phyloP scores from a whole-genome alignment of 2,329 filamentous ascomycete species.

The Dactylellina cionopaga region DNA sequence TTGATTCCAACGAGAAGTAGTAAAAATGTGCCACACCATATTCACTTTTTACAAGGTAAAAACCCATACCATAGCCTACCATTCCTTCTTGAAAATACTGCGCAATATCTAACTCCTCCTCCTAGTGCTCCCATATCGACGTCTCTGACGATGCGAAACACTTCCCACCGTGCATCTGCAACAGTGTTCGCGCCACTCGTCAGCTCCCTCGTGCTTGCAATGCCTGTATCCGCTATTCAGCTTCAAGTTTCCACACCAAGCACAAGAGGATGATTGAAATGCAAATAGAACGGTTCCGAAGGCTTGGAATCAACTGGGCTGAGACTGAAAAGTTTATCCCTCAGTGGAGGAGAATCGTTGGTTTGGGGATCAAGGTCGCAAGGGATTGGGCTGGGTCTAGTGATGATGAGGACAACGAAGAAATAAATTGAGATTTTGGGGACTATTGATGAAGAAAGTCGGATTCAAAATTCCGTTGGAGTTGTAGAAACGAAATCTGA shows the following conservation, averaged over 20 bases:
- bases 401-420: slow-evolving; percentile 1
- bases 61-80: not conserved
- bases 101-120: too few species aligned
- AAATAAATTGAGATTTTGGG: too few species aligned
- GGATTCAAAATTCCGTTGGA: too few species aligned
- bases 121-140: slow-evolving; percentile 42
- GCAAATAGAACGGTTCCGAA: slow-evolving; percentile 14
- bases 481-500: too few species aligned
- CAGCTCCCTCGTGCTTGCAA: slow-evolving; percentile 21
- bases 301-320: not conserved
- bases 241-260: not conserved
- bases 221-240: slow-evolving; percentile 32
- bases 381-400: slow-evolving; percentile 26
- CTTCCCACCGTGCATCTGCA: slow-evolving; percentile 45
- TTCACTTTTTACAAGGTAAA: slow-evolving; percentile 38
- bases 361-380: slow-evolving; percentile 13
- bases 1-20: too few species aligned
- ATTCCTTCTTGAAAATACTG: too few species aligned
- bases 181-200: not conserved
- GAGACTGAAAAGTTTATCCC: slow-evolving; percentile 6
- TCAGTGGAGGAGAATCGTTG: slow-evolving; percentile 27
- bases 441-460: not conserved
- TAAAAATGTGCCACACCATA: slow-evolving; percentile 44
- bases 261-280: slow-evolving; percentile 36
- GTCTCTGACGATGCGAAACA: slow-evolving; percentile 31